Evolutionary conservation across 2,329 filamentous ascomycete genomes (phyloP).

Genomic region (Clarireedia homoeocarpa): DNA sequence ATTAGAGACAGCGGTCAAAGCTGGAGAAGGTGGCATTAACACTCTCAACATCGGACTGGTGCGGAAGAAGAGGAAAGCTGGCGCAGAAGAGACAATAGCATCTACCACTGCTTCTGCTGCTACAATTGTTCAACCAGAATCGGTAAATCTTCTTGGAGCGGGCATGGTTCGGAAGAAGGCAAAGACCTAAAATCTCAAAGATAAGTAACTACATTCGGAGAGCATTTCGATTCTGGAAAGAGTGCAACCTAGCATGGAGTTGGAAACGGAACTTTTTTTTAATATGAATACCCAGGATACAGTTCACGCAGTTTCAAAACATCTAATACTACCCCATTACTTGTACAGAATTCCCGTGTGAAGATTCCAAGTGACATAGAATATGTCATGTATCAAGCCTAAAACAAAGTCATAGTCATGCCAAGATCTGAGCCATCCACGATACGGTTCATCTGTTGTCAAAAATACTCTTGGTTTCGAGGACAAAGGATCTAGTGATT

Average conservation of each 20-base stretch:
- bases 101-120: constrained; percentile 2
- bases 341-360: background rate
- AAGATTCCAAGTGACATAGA: background rate
- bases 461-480: no score
- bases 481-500: no score
- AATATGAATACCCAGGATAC: constrained; percentile 5
- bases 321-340: background rate
- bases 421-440: no score
- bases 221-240: background rate
- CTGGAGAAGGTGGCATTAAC: constrained; percentile 25
- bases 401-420: no score
- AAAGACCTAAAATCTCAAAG: constrained; percentile 32
- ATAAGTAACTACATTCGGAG: background rate
- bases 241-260: background rate
- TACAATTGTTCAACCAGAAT: constrained; percentile 3
- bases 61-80: constrained; percentile 43
- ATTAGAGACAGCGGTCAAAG: constrained; percentile 16
- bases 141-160: constrained; percentile 41
- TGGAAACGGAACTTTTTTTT: background rate
- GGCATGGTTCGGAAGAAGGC: constrained; percentile 50
- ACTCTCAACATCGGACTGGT: constrained; percentile 35
- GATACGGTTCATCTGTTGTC: no score
- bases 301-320: background rate
- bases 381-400: no score
- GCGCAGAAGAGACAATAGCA: constrained; percentile 11